These are phyloP conservation scores for Pichia cactophila DNA, from an alignment of 1,139 yeast genomes.

Conservation along the genomic window DNA sequence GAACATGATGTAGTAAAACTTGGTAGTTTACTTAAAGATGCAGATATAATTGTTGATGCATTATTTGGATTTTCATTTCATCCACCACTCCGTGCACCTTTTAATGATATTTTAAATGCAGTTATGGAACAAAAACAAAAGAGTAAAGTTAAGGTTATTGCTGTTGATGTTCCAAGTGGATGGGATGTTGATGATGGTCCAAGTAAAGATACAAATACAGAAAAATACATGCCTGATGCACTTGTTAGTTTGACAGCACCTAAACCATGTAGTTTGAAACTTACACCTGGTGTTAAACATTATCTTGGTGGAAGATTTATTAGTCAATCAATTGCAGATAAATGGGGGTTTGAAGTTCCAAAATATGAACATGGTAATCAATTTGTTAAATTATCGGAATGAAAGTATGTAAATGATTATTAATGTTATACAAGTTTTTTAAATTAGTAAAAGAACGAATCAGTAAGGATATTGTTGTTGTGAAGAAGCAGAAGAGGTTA, in stretches of 20 bases:
- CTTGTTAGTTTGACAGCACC: slow-evolving; percentile 89
- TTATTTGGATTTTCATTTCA: slow-evolving; percentile 89
- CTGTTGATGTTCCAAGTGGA: slow-evolving; percentile 91
- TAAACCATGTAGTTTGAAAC: slow-evolving; percentile 65
- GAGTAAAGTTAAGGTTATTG: slow-evolving; percentile 33
- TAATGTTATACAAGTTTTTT: slow-evolving; percentile 1
- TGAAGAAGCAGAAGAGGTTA: background rate
- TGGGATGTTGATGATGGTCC: slow-evolving; percentile 97
- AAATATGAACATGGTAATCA: slow-evolving; percentile 48
- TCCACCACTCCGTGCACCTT: slow-evolving; percentile 83
- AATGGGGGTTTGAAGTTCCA: slow-evolving; percentile 62
- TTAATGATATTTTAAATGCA: slow-evolving; percentile 46
- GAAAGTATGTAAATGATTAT: background rate
- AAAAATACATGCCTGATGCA: slow-evolving; percentile 46
- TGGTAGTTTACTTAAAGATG: slow-evolving; percentile 12
- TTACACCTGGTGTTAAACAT: slow-evolving; percentile 42
- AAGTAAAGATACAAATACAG: slow-evolving; percentile 31
- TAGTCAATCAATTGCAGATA: slow-evolving; percentile 53
- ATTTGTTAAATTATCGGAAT: slow-evolving; percentile 25
- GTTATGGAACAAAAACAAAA: slow-evolving; percentile 34
- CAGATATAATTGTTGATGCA: slow-evolving; percentile 62
- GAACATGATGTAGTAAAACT: slow-evolving; percentile 27
- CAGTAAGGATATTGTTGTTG: background rate
- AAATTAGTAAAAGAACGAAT: background rate
- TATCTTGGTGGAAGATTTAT: slow-evolving; percentile 90